These are phyloP conservation scores for Neofusicoccum ribis DNA, from an alignment of 2,329 filamentous ascomycete genomes.

Conservation along the genomic window DNA sequence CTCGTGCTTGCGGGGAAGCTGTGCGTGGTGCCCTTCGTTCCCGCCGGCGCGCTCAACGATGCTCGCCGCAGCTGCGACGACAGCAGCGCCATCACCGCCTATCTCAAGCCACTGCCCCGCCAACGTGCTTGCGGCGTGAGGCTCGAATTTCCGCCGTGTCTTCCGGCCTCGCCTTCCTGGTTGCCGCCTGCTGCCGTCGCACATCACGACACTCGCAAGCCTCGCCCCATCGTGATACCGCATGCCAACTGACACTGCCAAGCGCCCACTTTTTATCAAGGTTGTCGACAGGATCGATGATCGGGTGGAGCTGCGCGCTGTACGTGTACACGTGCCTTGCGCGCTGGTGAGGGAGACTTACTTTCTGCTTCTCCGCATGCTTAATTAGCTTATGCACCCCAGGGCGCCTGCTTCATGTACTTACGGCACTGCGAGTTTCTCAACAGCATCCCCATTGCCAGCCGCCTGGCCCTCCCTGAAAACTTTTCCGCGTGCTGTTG, in stretches of 20 bases:
- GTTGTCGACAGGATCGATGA: not conserved
- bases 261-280: slow-evolving; percentile 4
- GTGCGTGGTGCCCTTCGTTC: slow-evolving; percentile 1
- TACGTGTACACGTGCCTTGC: not conserved
- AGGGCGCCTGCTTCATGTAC: not conserved
- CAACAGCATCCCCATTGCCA: not conserved
- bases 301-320: slow-evolving; percentile 2
- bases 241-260: not conserved
- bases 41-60: not conserved
- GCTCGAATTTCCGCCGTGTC: not conserved
- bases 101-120: not conserved
- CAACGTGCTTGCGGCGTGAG: not conserved
- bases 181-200: not conserved
- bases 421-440: not conserved
- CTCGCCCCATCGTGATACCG: slow-evolving; percentile 1
- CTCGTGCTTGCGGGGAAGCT: slow-evolving; percentile 15
- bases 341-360: not conserved
- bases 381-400: slow-evolving; percentile 1
- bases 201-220: not conserved
- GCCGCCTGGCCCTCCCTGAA: not conserved
- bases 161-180: not conserved
- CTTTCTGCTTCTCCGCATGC: slow-evolving; percentile 12
- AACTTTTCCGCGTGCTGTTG: not conserved
- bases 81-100: slow-evolving; percentile 3
- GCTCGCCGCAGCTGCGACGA: not conserved